Evolutionary conservation across 2,329 filamentous ascomycete species (phyloP).

Genomic region (Chaetomium sp.): DNA sequence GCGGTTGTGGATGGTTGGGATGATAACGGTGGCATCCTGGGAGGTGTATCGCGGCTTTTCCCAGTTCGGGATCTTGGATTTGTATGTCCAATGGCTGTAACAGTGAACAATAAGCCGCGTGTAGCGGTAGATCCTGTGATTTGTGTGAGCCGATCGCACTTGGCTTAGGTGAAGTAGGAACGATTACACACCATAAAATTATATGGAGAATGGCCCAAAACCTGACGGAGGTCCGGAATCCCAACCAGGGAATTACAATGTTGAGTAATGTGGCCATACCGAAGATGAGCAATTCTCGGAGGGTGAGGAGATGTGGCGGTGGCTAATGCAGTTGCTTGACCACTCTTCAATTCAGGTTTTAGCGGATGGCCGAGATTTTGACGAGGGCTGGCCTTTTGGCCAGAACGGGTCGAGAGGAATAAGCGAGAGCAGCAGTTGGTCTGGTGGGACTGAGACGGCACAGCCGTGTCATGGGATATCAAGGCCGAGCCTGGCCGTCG

Average conservation of each 20-base stretch:
- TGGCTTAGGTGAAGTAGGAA: neutral
- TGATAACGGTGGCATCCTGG: constrained; percentile 86
- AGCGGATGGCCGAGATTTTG: neutral
- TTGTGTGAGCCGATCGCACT: constrained; percentile 15
- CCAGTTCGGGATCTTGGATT: constrained; percentile 68
- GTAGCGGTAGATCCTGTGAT: constrained; percentile 74
- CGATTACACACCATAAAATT: constrained; percentile 38
- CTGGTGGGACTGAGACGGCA: constrained; percentile 12
- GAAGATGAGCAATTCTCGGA: constrained; percentile 3
- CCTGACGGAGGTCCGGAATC: constrained; percentile 37
- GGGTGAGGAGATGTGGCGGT: neutral
- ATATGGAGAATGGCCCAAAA: constrained; percentile 39
- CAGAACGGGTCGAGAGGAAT: constrained; percentile 10
- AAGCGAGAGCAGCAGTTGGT: constrained; percentile 13
- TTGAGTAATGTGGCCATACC: constrained; percentile 23
- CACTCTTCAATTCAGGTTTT: neutral
- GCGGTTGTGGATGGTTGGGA: constrained; percentile 83
- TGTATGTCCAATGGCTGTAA: constrained; percentile 79
- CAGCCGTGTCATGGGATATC: constrained; percentile 16
- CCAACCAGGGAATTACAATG: constrained; percentile 25
- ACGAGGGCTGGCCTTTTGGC: neutral
- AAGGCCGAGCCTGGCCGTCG: neutral
- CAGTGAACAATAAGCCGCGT: constrained; percentile 78
- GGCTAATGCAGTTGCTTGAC: neutral
- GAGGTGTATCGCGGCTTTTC: constrained; percentile 72